Base-by-base conservation (phyloP, 805 yeast species). In the Sungouiella thailandica region DNA sequence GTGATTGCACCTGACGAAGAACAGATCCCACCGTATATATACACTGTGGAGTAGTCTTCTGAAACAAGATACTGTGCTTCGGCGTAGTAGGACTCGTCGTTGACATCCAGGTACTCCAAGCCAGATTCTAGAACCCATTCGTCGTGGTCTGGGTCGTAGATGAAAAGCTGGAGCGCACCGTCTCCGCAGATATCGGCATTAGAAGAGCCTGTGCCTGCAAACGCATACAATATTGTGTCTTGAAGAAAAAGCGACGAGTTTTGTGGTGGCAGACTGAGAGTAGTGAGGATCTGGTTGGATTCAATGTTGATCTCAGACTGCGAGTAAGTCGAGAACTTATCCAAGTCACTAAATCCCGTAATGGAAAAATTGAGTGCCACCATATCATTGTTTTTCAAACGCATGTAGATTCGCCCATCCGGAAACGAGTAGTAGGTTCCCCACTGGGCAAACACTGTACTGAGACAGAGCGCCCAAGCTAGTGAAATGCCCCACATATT, bases 21-120 rank as follows among this genome's bases (percentile, higher is more conserved):
- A 19, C 68, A 58, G 3, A 36, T 25, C 0, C 85, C 85, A 2
- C 83, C 83, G 46, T 72, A 78, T 1, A 78, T 63, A 47, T 72
- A 78, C 0, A 78, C 46, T 2, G 68, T 57, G 12, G 58, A 51
- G 6, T 58, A 44, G 7, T 45, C 46, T 11, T 59, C 55, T 12
- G 68, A 63, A 3, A 73, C 56, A 34, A 78, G 49, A 32, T 73
- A 60, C 0, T 74, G 53, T 2, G 79, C 52, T 6, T 52, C 56
- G 7, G 49, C 44, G 30, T 63, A 65, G 35, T 40, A 64, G 2
- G 57, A 49, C 2, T 46, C 43, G 36, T 65, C 68, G 9, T 41
- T 30, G 12, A 62, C 36, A 9, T 37, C 50, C 14, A 49, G 41
- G 23, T 44, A 49, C 23, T 53, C 39, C 28, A 60, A 40, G 13